Conservation (phyloP, 345 rosid genomes). For the Carallia brachiata region DNA sequence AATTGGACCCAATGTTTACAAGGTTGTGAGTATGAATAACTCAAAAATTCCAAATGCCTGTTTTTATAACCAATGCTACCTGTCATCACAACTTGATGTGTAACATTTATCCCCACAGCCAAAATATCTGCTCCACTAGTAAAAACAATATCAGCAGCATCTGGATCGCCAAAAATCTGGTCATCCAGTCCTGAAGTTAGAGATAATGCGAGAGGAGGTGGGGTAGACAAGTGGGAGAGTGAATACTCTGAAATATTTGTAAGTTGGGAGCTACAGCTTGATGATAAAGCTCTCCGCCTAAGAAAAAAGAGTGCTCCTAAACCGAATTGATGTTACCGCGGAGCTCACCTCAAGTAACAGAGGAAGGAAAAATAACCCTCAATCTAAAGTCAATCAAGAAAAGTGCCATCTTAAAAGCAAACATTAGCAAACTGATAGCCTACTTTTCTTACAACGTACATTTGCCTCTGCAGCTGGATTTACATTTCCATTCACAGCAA, state of each 20-base stretch:
- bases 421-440: not conserved
- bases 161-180: conserved; percentile 92
- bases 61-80: conserved; percentile 38
- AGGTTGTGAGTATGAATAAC: too few relatives aligned
- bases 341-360: not conserved
- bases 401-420: not conserved
- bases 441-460: conserved; percentile 27
- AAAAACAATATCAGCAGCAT: conserved; percentile 89
- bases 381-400: not conserved
- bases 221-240: not conserved
- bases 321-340: conserved; percentile 2
- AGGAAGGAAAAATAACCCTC: not conserved
- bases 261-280: not conserved
- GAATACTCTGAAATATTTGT: not conserved
- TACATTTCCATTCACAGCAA: conserved; percentile 87
- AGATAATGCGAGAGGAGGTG: conserved; percentile 10
- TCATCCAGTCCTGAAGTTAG: conserved; percentile 17
- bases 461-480: conserved; percentile 99
- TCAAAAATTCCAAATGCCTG: too few relatives aligned
- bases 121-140: conserved; percentile 87
- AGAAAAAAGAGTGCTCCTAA: not conserved
- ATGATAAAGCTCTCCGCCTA: too few relatives aligned
- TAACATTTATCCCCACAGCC: conserved; percentile 91
- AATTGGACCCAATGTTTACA: too few relatives aligned
- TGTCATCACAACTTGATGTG: conserved; percentile 87